phyloP scores from a whole-genome alignment of 352 stramenopile species.

The Phytophthora agathidicida region DNA sequence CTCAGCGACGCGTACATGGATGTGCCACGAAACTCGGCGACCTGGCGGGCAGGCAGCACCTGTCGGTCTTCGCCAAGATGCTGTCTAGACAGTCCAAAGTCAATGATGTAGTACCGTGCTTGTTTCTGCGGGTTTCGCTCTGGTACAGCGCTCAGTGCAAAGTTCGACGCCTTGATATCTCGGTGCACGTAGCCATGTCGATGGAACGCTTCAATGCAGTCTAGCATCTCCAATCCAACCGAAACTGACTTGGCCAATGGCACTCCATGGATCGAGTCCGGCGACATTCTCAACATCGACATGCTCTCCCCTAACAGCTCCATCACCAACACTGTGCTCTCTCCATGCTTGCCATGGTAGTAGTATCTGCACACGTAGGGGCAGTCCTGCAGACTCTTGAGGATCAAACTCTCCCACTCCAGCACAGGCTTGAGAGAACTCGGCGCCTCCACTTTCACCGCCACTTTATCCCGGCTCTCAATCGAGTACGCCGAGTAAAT shows the following conservation, averaged over 20 bases:
- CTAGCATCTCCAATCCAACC: slow-evolving; percentile 87
- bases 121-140: slow-evolving; percentile 54
- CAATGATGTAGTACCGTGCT: slow-evolving; percentile 78
- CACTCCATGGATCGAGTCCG: slow-evolving; percentile 82
- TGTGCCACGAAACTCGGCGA: slow-evolving; percentile 87
- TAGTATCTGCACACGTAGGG: slow-evolving; percentile 86
- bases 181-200: slow-evolving; percentile 86
- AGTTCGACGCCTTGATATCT: slow-evolving; percentile 92
- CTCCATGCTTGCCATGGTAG: slow-evolving; percentile 85
- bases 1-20: slow-evolving; percentile 91
- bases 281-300: slow-evolving; percentile 84
- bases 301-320: slow-evolving; percentile 89
- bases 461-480: slow-evolving; percentile 75
- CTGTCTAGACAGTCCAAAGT: slow-evolving; percentile 86
- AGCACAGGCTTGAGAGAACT: slow-evolving; percentile 89
- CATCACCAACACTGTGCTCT: slow-evolving; percentile 90
- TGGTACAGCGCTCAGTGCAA: slow-evolving; percentile 60
- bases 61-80: slow-evolving; percentile 68
- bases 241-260: slow-evolving; percentile 71
- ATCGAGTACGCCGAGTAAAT: slow-evolving; percentile 89
- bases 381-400: slow-evolving; percentile 86
- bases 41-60: slow-evolving; percentile 59
- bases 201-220: slow-evolving; percentile 89
- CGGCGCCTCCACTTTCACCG: slow-evolving; percentile 86
- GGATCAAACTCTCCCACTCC: slow-evolving; percentile 89